Evolutionary conservation across 495 filamentous ascomycete species (phyloP).

Genomic region (Hyaloscypha variabilis): DNA sequence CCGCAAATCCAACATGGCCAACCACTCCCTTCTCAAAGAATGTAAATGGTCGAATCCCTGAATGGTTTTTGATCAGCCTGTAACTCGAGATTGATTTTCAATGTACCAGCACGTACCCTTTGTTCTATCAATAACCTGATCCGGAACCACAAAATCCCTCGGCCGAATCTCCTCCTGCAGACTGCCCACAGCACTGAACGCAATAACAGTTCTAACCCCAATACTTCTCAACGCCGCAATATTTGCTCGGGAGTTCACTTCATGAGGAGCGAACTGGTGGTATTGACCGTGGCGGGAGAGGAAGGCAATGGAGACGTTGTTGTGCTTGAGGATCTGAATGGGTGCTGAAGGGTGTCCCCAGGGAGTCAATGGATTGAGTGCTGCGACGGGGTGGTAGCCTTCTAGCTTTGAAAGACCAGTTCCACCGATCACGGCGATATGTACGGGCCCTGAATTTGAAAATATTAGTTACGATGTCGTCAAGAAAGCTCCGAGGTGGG

Average conservation of each 20-base stretch:
- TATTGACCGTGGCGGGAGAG: constrained; percentile 86
- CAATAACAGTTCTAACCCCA: constrained; percentile 87
- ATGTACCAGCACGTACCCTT: constrained; percentile 63
- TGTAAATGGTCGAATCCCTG: constrained; percentile 75
- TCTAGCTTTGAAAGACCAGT: constrained; percentile 77
- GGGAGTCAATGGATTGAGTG: constrained; percentile 73
- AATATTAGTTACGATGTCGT: not conserved
- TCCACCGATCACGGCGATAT: constrained; percentile 95
- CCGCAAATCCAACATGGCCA: constrained; percentile 92
- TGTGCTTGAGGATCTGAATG: constrained; percentile 85
- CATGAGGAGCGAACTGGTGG: constrained; percentile 90
- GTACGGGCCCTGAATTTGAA: constrained; percentile 67
- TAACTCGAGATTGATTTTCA: not conserved
- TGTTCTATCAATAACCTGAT: constrained; percentile 97
- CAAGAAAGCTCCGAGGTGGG: constrained; percentile 19
- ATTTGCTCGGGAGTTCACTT: constrained; percentile 90
- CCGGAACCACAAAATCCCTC: constrained; percentile 93
- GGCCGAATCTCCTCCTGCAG: constrained; percentile 90
- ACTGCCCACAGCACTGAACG: constrained; percentile 94
- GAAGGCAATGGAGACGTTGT: constrained; percentile 83
- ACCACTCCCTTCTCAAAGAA: constrained; percentile 96
- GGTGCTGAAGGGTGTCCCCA: constrained; percentile 92
- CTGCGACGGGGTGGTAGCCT: constrained; percentile 81
- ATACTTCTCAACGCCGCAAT: constrained; percentile 89
- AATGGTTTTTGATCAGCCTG: not conserved